Percentiles rank a stretch among this genome's conserved stretches.
Evolutionary conservation across 2,329 filamentous ascomycete species (phyloP).

Genomic region (Diplocarpon rosae): DNA sequence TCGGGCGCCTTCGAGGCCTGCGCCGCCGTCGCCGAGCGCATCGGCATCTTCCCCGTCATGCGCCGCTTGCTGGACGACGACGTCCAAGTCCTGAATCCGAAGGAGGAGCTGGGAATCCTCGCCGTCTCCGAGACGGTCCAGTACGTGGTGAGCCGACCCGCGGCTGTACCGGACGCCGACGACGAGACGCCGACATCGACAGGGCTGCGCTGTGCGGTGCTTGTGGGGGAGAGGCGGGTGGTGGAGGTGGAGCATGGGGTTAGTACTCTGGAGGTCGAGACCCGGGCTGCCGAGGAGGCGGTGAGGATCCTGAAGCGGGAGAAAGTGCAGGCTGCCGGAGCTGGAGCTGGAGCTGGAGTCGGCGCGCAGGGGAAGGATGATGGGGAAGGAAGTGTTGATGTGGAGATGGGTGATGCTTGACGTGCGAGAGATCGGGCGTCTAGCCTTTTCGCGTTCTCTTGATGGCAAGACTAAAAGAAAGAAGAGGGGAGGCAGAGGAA

Average conservation of each 20-base stretch:
- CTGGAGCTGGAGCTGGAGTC: neutral
- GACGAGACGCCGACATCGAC: neutral
- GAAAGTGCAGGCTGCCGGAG: neutral
- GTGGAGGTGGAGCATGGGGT: constrained; percentile 36
- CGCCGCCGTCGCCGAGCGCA: constrained; percentile 43
- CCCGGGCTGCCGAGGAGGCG: constrained; percentile 43
- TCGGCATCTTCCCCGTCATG: constrained; percentile 57
- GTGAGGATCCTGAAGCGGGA: constrained; percentile 27
- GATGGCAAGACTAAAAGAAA: too few relatives aligned
- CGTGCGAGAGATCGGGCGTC: neutral
- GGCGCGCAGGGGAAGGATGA: neutral
- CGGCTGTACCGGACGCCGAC: neutral
- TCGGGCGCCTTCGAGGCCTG: constrained; percentile 53
- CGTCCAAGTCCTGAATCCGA: constrained; percentile 52
- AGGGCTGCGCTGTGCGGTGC: constrained; percentile 36
- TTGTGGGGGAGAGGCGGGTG: constrained; percentile 37
- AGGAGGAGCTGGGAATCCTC: constrained; percentile 54
- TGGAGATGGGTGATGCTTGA: constrained; percentile 2
- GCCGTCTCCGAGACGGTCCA: constrained; percentile 40
- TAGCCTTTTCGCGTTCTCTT: neutral
- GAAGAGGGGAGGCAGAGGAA: too few relatives aligned
- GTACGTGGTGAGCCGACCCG: constrained; percentile 35
- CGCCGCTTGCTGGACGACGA: constrained; percentile 46
- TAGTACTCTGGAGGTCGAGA: constrained; percentile 41
- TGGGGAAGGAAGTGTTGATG: neutral